A percentile compares a stretch with the other conserved stretches of the same genome.
phyloP scores from a whole-genome alignment of 2,329 filamentous ascomycete species.

The Rutstroemia sp. region DNA sequence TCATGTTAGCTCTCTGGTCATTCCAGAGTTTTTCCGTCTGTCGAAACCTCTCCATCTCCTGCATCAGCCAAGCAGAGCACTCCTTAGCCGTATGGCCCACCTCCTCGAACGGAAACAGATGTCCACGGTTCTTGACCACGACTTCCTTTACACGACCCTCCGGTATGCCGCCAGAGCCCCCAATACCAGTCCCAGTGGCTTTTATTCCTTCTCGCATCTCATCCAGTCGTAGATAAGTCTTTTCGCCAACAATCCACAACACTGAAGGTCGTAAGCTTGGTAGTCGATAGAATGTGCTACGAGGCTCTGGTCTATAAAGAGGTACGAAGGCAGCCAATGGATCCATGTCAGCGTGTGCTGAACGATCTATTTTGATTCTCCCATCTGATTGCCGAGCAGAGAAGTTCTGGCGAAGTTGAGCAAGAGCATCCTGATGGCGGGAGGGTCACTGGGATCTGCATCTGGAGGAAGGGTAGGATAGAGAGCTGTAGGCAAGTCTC shows the following conservation, averaged over 20 bases:
- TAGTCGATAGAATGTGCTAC: background rate
- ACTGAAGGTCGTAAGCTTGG: background rate
- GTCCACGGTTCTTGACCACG: too few species aligned
- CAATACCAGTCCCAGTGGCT: too few species aligned
- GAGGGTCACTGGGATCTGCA: background rate
- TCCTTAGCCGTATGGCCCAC: too few species aligned
- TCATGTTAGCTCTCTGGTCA: too few species aligned
- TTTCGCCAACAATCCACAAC: background rate
- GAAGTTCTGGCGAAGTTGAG: background rate
- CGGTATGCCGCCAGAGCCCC: too few species aligned
- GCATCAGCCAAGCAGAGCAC: too few species aligned
- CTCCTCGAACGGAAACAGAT: too few species aligned
- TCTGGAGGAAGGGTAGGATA: conserved; percentile 43
- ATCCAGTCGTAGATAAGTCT: background rate
- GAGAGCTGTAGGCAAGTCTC: background rate
- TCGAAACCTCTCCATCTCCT: too few species aligned
- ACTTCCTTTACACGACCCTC: too few species aligned
- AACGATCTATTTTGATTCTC: background rate
- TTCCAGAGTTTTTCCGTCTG: too few species aligned
- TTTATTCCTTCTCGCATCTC: too few species aligned
- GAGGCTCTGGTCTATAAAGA: background rate
- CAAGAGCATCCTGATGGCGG: background rate
- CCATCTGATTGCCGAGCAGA: background rate
- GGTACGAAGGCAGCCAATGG: background rate
- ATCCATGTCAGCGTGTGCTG: background rate